Evolutionary conservation across 345 rosid species (phyloP).

Genomic region (Aquilaria yunnanensis): DNA sequence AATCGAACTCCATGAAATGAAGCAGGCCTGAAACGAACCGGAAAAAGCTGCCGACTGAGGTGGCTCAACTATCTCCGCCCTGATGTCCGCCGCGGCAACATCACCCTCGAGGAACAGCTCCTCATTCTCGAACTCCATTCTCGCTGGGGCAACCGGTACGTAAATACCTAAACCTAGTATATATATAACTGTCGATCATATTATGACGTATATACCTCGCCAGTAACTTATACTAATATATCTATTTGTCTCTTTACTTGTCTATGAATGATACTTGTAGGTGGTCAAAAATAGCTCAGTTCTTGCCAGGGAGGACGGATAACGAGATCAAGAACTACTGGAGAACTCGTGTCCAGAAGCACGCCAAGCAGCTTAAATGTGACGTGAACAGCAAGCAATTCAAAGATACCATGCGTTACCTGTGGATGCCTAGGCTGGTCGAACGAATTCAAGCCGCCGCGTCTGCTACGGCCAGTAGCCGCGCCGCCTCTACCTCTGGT

Average conservation of each 20-base stretch:
- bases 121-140: constrained; percentile 92
- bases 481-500: constrained; percentile 15
- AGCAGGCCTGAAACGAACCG: constrained; percentile 86
- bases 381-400: constrained; percentile 89
- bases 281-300: constrained; percentile 93
- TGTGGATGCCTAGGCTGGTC: constrained; percentile 87
- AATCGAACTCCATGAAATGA: neutral
- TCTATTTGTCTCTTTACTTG: too few species aligned
- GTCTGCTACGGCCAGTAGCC: constrained; percentile 9
- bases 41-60: constrained; percentile 90
- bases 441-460: constrained; percentile 83
- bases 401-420: constrained; percentile 69
- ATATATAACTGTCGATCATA: too few species aligned
- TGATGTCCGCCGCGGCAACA: constrained; percentile 89
- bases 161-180: neutral
- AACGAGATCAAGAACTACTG: constrained; percentile 96
- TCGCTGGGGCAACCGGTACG: constrained; percentile 91
- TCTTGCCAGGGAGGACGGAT: constrained; percentile 89
- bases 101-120: constrained; percentile 88
- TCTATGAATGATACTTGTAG: constrained; percentile 16
- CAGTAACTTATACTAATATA: too few species aligned
- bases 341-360: constrained; percentile 96
- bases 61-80: constrained; percentile 96
- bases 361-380: constrained; percentile 77
- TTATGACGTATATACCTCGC: too few species aligned